Base-by-base conservation (phyloP, 2,329 filamentous ascomycete genomes). In the Penicillium sp. region DNA sequence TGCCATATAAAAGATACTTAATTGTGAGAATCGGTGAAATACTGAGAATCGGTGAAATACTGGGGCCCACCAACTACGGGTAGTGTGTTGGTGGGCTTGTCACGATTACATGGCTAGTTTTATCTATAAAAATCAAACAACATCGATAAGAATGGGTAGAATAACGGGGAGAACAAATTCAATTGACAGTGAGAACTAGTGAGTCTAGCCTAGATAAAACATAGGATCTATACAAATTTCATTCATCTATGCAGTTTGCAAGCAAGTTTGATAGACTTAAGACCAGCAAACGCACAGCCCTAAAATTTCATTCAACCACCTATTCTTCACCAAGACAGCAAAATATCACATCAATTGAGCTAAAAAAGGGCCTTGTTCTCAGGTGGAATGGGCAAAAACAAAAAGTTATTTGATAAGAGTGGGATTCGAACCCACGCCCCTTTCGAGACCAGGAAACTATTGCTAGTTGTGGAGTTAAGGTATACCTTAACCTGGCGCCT, bases 401-500 rank as follows among this genome's bases (percentile, higher is more conserved):
- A 46, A 40, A 46, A 32, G 1, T 4, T 4, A 4, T n/a, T 46
- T 49, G 45, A 47, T 42, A 47, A 47, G 45, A 47, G 45, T 47
- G 45, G 45, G 45, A 47, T 47, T 47, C n/a, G 45, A 47, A 47
- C 45, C 45, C 45, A 47, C 45, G 45, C 45, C 45, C 24, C 45
- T 42, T 42, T 9, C 45, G 45, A 47, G 45, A 47, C 38, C 48
- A 49, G 48, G 48, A 49, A 49, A 49, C 48, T 49, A 45, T 26
- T 26, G 32, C 43, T 45, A 49, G 48, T 49, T 34, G 15, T 48
- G 10, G 48, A 49, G 57, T 57, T 51, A 61, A 61, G 59, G 58
- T 60, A 41, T 43, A 58, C 60, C 60, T 62, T 62, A 62, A 62
- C 60, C 60, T 62, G 59, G 61, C 60, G 60, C 60, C 60, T 61